A percentile compares a stretch with the other conserved stretches of the same genome.
These are phyloP conservation scores for Neospermospora avenae DNA, from an alignment of 2,329 filamentous ascomycete species.

Conservation along the genomic window DNA sequence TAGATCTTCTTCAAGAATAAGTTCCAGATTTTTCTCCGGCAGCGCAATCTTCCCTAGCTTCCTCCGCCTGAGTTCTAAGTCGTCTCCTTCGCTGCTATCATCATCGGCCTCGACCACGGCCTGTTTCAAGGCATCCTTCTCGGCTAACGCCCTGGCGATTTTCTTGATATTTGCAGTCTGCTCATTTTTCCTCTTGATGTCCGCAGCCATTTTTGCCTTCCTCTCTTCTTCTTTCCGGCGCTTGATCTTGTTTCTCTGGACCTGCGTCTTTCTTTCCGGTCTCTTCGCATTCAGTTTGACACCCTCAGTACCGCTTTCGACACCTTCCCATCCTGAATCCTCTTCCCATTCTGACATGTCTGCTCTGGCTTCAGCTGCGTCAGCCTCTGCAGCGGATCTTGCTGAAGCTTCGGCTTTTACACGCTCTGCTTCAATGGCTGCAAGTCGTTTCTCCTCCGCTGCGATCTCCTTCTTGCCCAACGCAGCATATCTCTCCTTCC, in stretches of 20 bases:
- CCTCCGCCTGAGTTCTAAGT: slow-evolving; percentile 63
- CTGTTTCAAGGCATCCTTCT: slow-evolving; percentile 52
- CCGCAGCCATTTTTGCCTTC: slow-evolving; percentile 69
- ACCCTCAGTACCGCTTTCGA: slow-evolving; percentile 78
- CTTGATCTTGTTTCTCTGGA: slow-evolving; percentile 84
- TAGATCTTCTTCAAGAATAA: slow-evolving; percentile 79
- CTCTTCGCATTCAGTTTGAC: slow-evolving; percentile 64
- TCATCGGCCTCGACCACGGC: slow-evolving; percentile 43
- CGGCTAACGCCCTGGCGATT: slow-evolving; percentile 61
- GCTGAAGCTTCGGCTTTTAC: slow-evolving; percentile 65
- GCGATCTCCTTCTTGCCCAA: slow-evolving; percentile 79
- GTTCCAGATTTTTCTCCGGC: slow-evolving; percentile 75
- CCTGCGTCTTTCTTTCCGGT: slow-evolving; percentile 79
- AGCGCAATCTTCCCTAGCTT: slow-evolving; percentile 71
- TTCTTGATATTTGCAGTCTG: slow-evolving; percentile 71
- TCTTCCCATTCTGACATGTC: slow-evolving; percentile 73
- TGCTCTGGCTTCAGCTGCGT: slow-evolving; percentile 66
- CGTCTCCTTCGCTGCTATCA: slow-evolving; percentile 56
- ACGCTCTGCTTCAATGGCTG: slow-evolving; percentile 62
- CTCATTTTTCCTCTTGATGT: slow-evolving; percentile 68
- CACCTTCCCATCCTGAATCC: slow-evolving; percentile 87
- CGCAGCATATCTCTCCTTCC: slow-evolving; percentile 71
- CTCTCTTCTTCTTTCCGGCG: slow-evolving; percentile 84
- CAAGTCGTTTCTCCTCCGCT: slow-evolving; percentile 71
- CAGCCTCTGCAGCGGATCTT: slow-evolving; percentile 68